A percentile compares a stretch with the other conserved stretches of the same genome.
These are phyloP conservation scores for Populus deltoides DNA, from an alignment of 345 rosid genomes.

Conservation along the genomic window DNA sequence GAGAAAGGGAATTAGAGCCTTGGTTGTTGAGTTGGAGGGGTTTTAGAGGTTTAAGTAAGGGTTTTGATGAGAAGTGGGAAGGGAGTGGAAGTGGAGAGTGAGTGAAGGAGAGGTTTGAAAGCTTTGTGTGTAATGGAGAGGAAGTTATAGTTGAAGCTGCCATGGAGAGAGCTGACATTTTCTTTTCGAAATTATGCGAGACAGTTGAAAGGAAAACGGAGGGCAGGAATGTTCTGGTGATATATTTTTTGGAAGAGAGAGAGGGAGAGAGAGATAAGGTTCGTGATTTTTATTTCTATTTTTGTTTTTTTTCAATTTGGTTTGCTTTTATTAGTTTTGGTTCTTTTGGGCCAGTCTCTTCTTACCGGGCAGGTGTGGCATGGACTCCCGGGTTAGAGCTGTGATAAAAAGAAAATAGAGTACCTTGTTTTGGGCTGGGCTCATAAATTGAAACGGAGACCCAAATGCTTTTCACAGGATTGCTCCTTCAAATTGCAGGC, in stretches of 20 bases:
- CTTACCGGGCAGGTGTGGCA: background rate
- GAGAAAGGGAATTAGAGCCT: constrained; percentile 23
- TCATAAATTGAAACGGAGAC: no score
- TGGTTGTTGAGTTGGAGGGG: constrained; percentile 42
- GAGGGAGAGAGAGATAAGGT: background rate
- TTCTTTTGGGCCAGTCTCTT: background rate
- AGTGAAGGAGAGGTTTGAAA: constrained; percentile 23
- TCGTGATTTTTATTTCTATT: background rate
- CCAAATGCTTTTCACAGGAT: background rate
- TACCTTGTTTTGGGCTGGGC: no score
- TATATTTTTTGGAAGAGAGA: background rate
- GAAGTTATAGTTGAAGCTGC: constrained; percentile 38
- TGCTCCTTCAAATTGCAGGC: background rate
- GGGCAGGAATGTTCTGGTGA: background rate
- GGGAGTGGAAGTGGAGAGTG: constrained; percentile 13
- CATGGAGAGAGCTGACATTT: constrained; percentile 23
- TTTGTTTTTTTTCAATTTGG: background rate
- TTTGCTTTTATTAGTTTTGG: background rate
- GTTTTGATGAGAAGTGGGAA: constrained; percentile 22
- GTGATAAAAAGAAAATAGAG: no score
- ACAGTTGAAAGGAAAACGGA: background rate
- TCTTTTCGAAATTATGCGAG: background rate
- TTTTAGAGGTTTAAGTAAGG: constrained; percentile 30
- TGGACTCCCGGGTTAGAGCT: no score
- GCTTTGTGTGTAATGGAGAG: constrained; percentile 28